Conservation (phyloP, 2,329 filamentous ascomycete genomes). For the Xylaria sp. region DNA sequence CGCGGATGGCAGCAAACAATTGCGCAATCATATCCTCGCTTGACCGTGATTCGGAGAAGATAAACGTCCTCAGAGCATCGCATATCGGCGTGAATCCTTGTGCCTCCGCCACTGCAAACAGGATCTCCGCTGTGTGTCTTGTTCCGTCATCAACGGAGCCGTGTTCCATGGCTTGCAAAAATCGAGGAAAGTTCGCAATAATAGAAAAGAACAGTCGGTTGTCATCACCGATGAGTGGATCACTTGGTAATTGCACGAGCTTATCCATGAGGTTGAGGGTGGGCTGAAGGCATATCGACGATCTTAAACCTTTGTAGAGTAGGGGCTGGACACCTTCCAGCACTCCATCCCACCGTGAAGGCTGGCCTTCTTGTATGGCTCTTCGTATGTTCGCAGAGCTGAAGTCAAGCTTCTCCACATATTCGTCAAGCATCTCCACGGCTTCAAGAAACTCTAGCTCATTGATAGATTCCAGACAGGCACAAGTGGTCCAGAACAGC, state of each 20-base stretch:
- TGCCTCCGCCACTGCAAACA: conserved; percentile 77
- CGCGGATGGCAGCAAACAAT: conserved; percentile 77
- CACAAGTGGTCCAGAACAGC: conserved; percentile 97
- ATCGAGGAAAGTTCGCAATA: conserved; percentile 91
- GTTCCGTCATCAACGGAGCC: conserved; percentile 64
- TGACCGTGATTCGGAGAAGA: conserved; percentile 71
- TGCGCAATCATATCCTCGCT: conserved; percentile 81
- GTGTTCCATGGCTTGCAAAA: conserved; percentile 81
- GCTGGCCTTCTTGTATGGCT: conserved; percentile 80
- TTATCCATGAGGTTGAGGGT: conserved; percentile 82
- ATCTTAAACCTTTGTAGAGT: conserved; percentile 91
- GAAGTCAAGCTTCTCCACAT: conserved; percentile 86
- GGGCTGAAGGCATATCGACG: conserved; percentile 80
- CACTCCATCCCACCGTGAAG: conserved; percentile 84
- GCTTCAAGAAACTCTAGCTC: conserved; percentile 94
- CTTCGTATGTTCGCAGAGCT: conserved; percentile 73
- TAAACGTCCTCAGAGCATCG: conserved; percentile 75
- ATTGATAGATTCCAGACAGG: conserved; percentile 95
- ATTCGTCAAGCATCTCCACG: conserved; percentile 87
- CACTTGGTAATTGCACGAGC: conserved; percentile 81
- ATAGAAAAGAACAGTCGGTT: conserved; percentile 84
- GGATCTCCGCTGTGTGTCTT: conserved; percentile 71
- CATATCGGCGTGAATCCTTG: conserved; percentile 76
- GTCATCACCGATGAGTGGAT: conserved; percentile 82
- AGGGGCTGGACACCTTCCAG: conserved; percentile 89